These are phyloP conservation scores for Fragosphaeria purpurea DNA, from an alignment of 2,329 filamentous ascomycete genomes.

Conservation along the genomic window DNA sequence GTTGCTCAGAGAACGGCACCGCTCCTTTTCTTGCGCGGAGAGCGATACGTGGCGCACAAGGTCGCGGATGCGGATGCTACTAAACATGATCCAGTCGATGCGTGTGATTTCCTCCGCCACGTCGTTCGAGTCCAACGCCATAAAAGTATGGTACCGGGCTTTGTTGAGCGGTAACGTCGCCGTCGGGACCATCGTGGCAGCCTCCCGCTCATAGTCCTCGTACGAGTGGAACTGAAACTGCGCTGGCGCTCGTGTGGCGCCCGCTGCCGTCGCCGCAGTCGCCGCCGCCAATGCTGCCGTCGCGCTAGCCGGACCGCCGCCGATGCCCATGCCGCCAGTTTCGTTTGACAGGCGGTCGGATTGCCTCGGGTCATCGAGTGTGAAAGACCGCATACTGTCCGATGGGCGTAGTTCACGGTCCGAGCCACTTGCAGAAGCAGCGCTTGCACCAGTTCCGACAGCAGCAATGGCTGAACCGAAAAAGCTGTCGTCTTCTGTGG, in stretches of 20 bases:
- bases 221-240: slow-evolving; percentile 53
- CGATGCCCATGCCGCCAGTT: background rate
- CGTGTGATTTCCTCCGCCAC: slow-evolving; percentile 86
- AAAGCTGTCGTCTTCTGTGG: slow-evolving; percentile 7
- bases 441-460: background rate
- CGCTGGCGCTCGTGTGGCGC: slow-evolving; percentile 16
- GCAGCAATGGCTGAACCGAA: slow-evolving; percentile 7
- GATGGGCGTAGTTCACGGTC: slow-evolving; percentile 18
- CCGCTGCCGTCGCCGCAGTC: background rate
- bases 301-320: too few species aligned
- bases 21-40: slow-evolving; percentile 58
- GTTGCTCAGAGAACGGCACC: slow-evolving; percentile 67
- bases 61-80: slow-evolving; percentile 84
- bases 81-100: slow-evolving; percentile 98
- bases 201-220: slow-evolving; percentile 74
- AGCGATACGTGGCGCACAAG: slow-evolving; percentile 85
- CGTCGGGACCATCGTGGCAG: slow-evolving; percentile 59
- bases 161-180: slow-evolving; percentile 67
- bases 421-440: slow-evolving; percentile 10
- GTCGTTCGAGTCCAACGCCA: slow-evolving; percentile 74
- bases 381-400: slow-evolving; percentile 37
- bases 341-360: slow-evolving; percentile 30
- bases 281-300: background rate
- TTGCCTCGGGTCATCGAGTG: slow-evolving; percentile 35
- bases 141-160: slow-evolving; percentile 79